phyloP scores from a whole-genome alignment of 768 basidiomycete species.

The Collybiopsis luxurians region DNA sequence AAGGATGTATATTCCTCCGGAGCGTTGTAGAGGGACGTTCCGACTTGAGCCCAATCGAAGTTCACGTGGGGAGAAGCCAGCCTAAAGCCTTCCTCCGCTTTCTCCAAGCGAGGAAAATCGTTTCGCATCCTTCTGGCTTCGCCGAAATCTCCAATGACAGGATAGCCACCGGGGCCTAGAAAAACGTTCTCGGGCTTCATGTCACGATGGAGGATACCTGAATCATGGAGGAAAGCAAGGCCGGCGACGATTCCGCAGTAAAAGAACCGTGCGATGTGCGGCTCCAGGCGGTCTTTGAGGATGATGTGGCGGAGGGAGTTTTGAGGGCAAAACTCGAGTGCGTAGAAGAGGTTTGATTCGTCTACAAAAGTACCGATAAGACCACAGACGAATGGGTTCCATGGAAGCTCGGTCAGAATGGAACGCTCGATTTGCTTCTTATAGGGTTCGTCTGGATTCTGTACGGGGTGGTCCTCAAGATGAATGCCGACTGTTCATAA shows the following conservation, averaged over 20 bases:
- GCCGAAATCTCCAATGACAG: slow-evolving; percentile 53
- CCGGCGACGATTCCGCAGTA: slow-evolving; percentile 51
- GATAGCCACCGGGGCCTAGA: slow-evolving; percentile 53
- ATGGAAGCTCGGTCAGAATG: slow-evolving; percentile 38
- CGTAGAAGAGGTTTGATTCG: slow-evolving; percentile 42
- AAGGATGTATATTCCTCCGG: slow-evolving; percentile 38
- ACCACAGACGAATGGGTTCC: slow-evolving; percentile 54
- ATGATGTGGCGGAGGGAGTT: slow-evolving; percentile 40
- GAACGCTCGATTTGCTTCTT: slow-evolving; percentile 40
- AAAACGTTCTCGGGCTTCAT: slow-evolving; percentile 60
- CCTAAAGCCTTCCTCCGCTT: slow-evolving; percentile 16
- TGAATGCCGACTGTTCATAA: no score
- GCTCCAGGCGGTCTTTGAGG: slow-evolving; percentile 26
- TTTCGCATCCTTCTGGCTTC: slow-evolving; percentile 17
- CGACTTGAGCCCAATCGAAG: slow-evolving; percentile 32
- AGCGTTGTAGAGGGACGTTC: slow-evolving; percentile 47
- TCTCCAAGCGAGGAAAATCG: slow-evolving; percentile 5
- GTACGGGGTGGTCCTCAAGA: background rate
- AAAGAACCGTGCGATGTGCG: slow-evolving; percentile 43
- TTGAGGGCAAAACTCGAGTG: slow-evolving; percentile 48
- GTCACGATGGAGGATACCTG: slow-evolving; percentile 51
- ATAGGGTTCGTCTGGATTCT: slow-evolving; percentile 10
- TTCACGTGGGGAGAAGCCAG: background rate
- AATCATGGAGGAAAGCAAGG: slow-evolving; percentile 42
- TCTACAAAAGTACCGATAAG: slow-evolving; percentile 47